Evolutionary conservation across 2,329 filamentous ascomycete genomes (phyloP), one percentile per base, ranked within the genome.

Genomic region (Cercospora sp.): DNA sequence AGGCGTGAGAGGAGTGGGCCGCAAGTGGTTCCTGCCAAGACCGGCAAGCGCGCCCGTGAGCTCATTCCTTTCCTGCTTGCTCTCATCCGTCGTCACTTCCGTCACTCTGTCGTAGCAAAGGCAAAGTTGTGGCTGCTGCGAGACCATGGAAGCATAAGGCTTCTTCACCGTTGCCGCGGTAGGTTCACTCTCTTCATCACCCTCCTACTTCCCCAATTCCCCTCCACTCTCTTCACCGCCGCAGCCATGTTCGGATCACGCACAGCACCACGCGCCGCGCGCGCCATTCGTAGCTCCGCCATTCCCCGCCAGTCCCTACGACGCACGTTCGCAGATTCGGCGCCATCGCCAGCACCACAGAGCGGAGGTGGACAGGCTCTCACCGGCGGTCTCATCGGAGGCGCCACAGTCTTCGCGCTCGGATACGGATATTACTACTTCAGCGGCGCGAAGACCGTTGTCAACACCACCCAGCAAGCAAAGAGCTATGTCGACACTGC

Each of bases 401-500:
- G 66, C 20, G 66, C 59, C 30, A 64, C 57, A 13, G 68, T 68
- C 16, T 53, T 64, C 28, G 66, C 59, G 18, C 63, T 57, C 20
- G 66, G 55, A 1, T 70, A 69, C 18, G 23, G 23, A 7, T 68
- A 66, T n/a, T 68, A 68, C 60, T 60, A 68, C 51, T 67, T 69
- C 60, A 62, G 60, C 26, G 65, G 59, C 20, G 80, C 81, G 6
- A 81, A 81, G 67, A 81, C 82, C 0, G 73, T 85, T 12, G 81
- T 87, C 10, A 76, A 81, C 60, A 82, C 83, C 3, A 81, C 82
- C 9, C 83, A 84, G 63, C 83, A 88, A 63, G 86, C 88, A 2
- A 85, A 88, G 76, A 79, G 87, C 31, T 83, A 85, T 12, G 85
- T 89, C 3, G 80, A 88, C 45, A 82, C 83, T 7, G 85, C 89